Percentiles rank a stretch among this genome's conserved stretches.
phyloP scores from a whole-genome alignment of 441 rosid genomes.

The Eutrema salsugineum region DNA sequence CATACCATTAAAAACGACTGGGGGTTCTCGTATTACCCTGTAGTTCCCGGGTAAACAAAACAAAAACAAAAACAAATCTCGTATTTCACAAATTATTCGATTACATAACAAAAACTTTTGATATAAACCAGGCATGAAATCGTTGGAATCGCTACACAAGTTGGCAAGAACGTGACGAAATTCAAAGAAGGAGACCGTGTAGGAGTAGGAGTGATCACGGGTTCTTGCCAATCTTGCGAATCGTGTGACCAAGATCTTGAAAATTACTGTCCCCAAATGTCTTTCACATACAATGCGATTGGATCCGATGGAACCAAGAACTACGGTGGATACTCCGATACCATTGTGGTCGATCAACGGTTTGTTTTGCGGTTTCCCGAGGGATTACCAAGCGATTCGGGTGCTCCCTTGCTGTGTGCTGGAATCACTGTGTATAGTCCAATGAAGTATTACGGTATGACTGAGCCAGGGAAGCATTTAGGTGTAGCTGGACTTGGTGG shows the following conservation, averaged over 20 bases:
- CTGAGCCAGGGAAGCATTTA: slow-evolving; percentile 44
- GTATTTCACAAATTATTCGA: no score
- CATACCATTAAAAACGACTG: slow-evolving; percentile 61
- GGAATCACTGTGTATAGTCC: slow-evolving; percentile 52
- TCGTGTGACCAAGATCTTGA: slow-evolving; percentile 49
- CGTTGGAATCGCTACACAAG: slow-evolving; percentile 51
- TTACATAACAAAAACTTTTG: background rate
- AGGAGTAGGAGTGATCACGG: slow-evolving; percentile 63
- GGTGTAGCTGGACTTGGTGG: slow-evolving; percentile 73
- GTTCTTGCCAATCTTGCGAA: slow-evolving; percentile 62
- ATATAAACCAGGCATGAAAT: slow-evolving; percentile 57
- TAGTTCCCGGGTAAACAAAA: slow-evolving; percentile 65
- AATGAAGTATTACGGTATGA: slow-evolving; percentile 43
- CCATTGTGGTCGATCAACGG: slow-evolving; percentile 51
- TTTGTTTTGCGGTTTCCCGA: slow-evolving; percentile 35
- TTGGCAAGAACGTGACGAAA: slow-evolving; percentile 49
- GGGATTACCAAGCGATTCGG: slow-evolving; percentile 36
- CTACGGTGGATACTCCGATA: slow-evolving; percentile 50
- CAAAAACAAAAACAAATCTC: background rate
- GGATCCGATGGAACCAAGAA: slow-evolving; percentile 62
- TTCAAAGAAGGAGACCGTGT: slow-evolving; percentile 63
- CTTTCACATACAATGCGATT: slow-evolving; percentile 54
- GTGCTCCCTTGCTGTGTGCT: slow-evolving; percentile 48
- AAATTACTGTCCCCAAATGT: slow-evolving; percentile 56
- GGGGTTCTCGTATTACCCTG: slow-evolving; percentile 79